Evolutionary conservation across 2,329 filamentous ascomycete species (phyloP).

Genomic region (Phyllosticta citrichinensis): DNA sequence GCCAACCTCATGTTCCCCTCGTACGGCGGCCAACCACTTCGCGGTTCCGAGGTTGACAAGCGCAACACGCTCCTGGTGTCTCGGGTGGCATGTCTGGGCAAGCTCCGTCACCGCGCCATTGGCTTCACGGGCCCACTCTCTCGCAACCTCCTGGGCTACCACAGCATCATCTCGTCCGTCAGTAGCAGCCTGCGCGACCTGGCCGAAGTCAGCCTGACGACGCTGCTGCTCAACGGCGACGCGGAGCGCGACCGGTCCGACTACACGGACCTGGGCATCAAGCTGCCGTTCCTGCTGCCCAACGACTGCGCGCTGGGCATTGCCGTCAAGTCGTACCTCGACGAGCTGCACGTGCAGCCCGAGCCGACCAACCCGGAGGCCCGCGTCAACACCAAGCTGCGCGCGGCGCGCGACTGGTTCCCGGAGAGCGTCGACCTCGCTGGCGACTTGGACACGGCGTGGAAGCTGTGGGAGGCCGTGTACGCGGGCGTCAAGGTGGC

Average conservation of each 20-base stretch:
- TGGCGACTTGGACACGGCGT: conserved; percentile 49
- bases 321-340: conserved; percentile 68
- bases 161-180: conserved; percentile 70
- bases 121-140: conserved; percentile 93
- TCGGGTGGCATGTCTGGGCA: conserved; percentile 72
- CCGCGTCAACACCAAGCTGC: conserved; percentile 36
- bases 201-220: conserved; percentile 69
- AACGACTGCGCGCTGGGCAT: conserved; percentile 69
- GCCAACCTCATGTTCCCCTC: conserved; percentile 52
- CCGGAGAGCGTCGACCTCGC: conserved; percentile 49
- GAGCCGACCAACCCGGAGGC: conserved; percentile 44
- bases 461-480: conserved; percentile 56
- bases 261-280: conserved; percentile 56
- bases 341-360: conserved; percentile 53
- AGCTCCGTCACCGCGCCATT: conserved; percentile 70
- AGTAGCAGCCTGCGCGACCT: conserved; percentile 72
- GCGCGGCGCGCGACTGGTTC: conserved; percentile 39
- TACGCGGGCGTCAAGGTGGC: conserved; percentile 48
- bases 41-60: conserved; percentile 63
- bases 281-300: conserved; percentile 58
- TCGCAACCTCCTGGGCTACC: conserved; percentile 78
- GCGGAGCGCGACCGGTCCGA: conserved; percentile 55
- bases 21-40: conserved; percentile 49
- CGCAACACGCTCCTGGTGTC: conserved; percentile 72
- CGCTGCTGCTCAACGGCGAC: conserved; percentile 73